Percentiles rank a stretch among this genome's conserved stretches.
These are phyloP conservation scores for Paraurostyla sp. DNA, from an alignment of 73 alveolate genomes.

Conservation along the genomic window DNA sequence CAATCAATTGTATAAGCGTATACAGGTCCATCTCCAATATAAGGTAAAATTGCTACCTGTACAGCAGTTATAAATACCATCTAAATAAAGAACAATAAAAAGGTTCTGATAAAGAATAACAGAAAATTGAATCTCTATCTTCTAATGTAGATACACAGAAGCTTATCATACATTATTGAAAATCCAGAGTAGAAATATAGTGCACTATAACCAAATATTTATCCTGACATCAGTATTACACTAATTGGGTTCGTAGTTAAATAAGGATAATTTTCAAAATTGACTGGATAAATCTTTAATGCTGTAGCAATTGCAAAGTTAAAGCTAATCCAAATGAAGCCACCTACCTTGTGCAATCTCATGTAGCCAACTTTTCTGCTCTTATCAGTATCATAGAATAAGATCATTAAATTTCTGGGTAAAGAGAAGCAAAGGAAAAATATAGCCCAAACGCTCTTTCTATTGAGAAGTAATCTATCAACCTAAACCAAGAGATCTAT, in stretches of 20 bases:
- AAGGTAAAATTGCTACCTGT: slow-evolving; percentile 8
- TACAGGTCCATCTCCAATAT: slow-evolving; percentile 47
- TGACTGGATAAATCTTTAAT: background rate
- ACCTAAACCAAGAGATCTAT: background rate
- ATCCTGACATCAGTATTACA: background rate
- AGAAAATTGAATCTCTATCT: background rate
- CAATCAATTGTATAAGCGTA: background rate
- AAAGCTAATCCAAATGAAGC: slow-evolving; percentile 47
- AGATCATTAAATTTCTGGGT: slow-evolving; percentile 25
- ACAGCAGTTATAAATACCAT: background rate
- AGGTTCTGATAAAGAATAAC: background rate
- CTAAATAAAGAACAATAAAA: background rate
- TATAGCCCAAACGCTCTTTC: slow-evolving; percentile 52
- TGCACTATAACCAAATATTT: slow-evolving; percentile 31
- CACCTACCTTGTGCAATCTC: slow-evolving; percentile 14
- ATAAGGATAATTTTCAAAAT: slow-evolving; percentile 9
- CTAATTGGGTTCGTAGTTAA: background rate
- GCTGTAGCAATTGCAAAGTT: background rate
- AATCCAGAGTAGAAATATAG: slow-evolving; percentile 27
- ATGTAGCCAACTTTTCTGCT: slow-evolving; percentile 9
- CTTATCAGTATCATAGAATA: slow-evolving; percentile 40
- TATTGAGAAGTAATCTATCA: slow-evolving; percentile 15
- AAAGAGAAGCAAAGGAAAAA: slow-evolving; percentile 46
- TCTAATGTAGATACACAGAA: background rate
- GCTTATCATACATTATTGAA: background rate